Base-by-base conservation (phyloP, 2,329 filamentous ascomycete species). In the Phialocephala sp. region DNA sequence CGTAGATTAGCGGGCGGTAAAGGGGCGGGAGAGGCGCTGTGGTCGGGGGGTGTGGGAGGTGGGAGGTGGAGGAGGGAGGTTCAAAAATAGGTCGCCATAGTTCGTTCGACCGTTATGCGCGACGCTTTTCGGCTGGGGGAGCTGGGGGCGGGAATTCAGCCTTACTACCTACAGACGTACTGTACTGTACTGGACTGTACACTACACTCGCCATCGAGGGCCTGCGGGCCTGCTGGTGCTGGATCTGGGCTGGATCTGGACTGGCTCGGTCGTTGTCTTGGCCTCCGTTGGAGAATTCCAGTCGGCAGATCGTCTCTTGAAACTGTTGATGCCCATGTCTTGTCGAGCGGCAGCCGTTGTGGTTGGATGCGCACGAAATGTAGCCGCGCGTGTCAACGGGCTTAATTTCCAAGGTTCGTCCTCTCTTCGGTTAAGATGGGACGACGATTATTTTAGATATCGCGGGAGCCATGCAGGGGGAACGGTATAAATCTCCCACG, bases 1-100 rank as follows among this genome's bases (percentile, higher is more conserved):
- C 59, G 59, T 66, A 66, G 61, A 43, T 66, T 60, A 63, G 65
- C 62, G 65, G 67, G 67, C 67, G 68, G 65, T 59, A 66, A 63
- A 62, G 41, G 62, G 59, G 59, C 60, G 68, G 68, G 50, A 60
- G 61, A 66, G 66, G 66, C 62, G 57, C 27, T 32, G 27, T 52
- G 45, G 43, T 18, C 27, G 32, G 54, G 24, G 9, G 36, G 18
- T 43, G 39, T 32, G 22, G 41, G 50, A 14, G 45, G 43, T 20
- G 41, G 57, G 54, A 6, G 35, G 50, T 37, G 22, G 45, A 54
- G 45, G 47, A 57, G 8, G 6, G 22, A 9, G 24, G 65, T 52
- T 54, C 66, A 61, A 59, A 68, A 68, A 68, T 68, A 68, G 66
- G 54, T 56, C 63, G 36, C 50, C 27, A 32, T 32, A 6, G 27